Base-by-base conservation (phyloP, 768 basidiomycete species). In the Termitomyces sp. region DNA sequence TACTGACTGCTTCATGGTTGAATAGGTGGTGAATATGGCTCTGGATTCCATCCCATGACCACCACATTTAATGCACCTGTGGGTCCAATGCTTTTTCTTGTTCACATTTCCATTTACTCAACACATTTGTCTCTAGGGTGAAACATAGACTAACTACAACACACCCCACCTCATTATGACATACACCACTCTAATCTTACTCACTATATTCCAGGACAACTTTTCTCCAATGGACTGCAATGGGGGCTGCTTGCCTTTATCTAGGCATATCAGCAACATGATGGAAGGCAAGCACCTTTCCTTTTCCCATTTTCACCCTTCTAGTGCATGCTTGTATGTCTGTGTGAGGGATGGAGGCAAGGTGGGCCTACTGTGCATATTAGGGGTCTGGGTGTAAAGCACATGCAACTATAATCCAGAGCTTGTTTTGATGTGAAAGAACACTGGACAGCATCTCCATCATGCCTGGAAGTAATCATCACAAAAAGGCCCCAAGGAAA, bases 91-190 rank as follows among this genome's bases (percentile, higher is more conserved):
- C 34, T 54, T 40, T 11, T 39, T 39, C 23, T 50, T 17, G 30
- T 28, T 21, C 32, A 3, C 45, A n/a, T 46, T 30, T 19, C n/a
- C n/a, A 28, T 57, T 34, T 32, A 16, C 43, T 58, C 55, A n/a
- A 63, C 53, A 17, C 61, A 35, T 34, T 44, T 40, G 10, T 27
- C n/a, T 8, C 34, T 21, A 65, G 54, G 60, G 74, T 72, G 65
- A 61, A 21, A 64, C 69, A 25, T 76, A 80, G 61, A 69, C 74
- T 10, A 76, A 79, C 35, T 82, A 84, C 65, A 81, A 89, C 60
- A 78, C 81, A 17, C 89, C 91, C 0, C 89, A 98, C 68, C 74
- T 98, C 16, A 92, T 97, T 53, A 91, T 94, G 81, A 94, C 95
- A 8, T 99, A 98, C 65, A 92, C 94, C 1, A 92, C 94, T 0